phyloP scores from a whole-genome alignment of 768 basidiomycete genomes.

The Mycena sanguinolenta region DNA sequence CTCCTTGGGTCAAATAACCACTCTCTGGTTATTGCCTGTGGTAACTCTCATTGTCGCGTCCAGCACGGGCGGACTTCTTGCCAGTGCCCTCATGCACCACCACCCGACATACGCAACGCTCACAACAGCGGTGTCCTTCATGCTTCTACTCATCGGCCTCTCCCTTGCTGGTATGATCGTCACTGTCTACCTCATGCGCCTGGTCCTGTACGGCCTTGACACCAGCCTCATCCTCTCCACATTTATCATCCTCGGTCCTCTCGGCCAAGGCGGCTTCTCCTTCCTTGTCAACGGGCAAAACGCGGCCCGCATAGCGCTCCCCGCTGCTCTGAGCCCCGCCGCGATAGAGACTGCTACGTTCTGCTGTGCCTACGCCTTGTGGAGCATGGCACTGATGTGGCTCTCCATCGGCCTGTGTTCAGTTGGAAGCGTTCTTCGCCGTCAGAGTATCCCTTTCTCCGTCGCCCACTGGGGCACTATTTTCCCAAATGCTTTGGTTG shows the following conservation, averaged over 20 bases:
- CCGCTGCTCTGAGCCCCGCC: conserved; percentile 59
- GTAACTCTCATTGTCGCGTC: conserved; percentile 72
- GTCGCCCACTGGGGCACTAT: conserved; percentile 68
- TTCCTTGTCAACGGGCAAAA: conserved; percentile 56
- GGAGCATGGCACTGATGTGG: conserved; percentile 71
- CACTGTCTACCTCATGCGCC: conserved; percentile 63
- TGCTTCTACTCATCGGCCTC: conserved; percentile 54
- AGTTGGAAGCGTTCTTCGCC: conserved; percentile 48
- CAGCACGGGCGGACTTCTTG: conserved; percentile 67
- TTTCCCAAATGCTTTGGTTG: conserved; percentile 69
- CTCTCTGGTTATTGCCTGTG: conserved; percentile 73
- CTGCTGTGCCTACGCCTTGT: conserved; percentile 61
- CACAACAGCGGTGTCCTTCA: conserved; percentile 59
- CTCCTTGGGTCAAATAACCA: conserved; percentile 58
- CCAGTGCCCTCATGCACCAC: conserved; percentile 54
- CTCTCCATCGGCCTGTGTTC: conserved; percentile 58
- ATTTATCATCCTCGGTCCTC: conserved; percentile 71
- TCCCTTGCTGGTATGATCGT: conserved; percentile 67
- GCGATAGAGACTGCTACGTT: conserved; percentile 57
- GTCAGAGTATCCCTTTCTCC: conserved; percentile 55
- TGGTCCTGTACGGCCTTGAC: conserved; percentile 61
- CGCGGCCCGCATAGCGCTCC: conserved; percentile 58
- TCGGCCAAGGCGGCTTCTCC: conserved; percentile 69
- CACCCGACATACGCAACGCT: conserved; percentile 57
- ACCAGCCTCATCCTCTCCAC: conserved; percentile 57